These are phyloP conservation scores for Tulasnella sp. DNA, from an alignment of 768 basidiomycete species.

Conservation along the genomic window DNA sequence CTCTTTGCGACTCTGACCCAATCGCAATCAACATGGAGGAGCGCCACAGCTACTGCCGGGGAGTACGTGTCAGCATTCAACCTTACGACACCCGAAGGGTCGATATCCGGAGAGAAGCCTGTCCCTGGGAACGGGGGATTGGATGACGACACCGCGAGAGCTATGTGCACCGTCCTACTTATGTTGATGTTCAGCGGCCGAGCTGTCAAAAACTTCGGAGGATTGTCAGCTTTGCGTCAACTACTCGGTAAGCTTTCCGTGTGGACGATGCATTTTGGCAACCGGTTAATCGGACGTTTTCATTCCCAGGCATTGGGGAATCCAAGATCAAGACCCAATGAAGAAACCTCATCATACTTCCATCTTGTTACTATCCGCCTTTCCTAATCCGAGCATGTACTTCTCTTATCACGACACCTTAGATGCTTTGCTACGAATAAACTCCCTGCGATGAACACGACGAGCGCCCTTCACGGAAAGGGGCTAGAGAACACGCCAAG, in stretches of 20 bases:
- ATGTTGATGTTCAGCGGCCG: conserved; percentile 53
- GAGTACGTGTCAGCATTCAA: neutral
- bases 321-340: no score
- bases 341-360: no score
- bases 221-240: neutral
- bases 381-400: no score
- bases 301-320: no score
- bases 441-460: no score
- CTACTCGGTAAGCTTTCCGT: neutral
- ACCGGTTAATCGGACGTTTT: no score
- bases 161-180: conserved; percentile 62
- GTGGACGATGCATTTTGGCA: no score
- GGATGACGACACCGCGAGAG: conserved; percentile 42
- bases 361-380: no score
- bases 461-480: no score
- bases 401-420: no score
- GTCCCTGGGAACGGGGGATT: conserved; percentile 36
- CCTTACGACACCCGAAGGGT: neutral
- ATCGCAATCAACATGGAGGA: conserved; percentile 64
- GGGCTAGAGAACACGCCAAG: neutral
- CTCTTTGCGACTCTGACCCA: conserved; percentile 79
- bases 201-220: conserved; percentile 54
- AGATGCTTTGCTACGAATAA: no score
- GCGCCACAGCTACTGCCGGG: conserved; percentile 8
- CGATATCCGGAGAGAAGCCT: conserved; percentile 36